Base-by-base conservation (phyloP, 441 rosid species). In the Mallotus repandus region DNA sequence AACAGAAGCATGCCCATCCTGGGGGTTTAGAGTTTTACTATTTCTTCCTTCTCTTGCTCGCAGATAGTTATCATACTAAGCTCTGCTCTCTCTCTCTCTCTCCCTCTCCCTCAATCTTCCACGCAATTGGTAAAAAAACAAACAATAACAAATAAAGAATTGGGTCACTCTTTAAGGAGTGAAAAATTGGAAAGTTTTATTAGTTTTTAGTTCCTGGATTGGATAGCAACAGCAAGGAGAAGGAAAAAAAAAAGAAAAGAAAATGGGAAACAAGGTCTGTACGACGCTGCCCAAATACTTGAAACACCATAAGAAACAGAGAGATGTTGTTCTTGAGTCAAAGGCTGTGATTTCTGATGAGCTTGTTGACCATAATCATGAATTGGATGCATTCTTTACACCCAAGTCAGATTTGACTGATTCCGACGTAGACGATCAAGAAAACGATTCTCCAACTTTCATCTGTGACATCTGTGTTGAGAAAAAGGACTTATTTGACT, bases 391-490 rank as follows among this genome's bases (percentile, higher is more conserved):
- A 7, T 71, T 52, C 68, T 62, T 71, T 18, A 52, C 68, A 14
- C 61, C 74, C 15, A 45, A 61, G 19, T 61, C 61, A 61, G 9
- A 13, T 18, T 6, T 7, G 18, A 12, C 59, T 9, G 60, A 38
- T 13, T 5, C 2, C 15, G 60, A 62, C 7, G 21, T 19, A 8
- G 38, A 56, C 5, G 49, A 69, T 3, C 38, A 65, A 1, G 61
- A 54, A 3, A 21, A 55, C 7, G 22, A 38, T 18, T 49, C 46
- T 2, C 63, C 48, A 22, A 49, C 57, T 63, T 81, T 79, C 63
- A 45, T 73, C 0, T 84, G 89, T 7, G 83, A 76, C 57, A 81
- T 86, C 15, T 86, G 89, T 13, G 72, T 70, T 1, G 84, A 82
- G 9, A 0, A 58, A 2, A 83, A 71, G 61, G 52, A 66, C 13